Conservation (phyloP, 2,329 filamentous ascomycete genomes). For the Sporothrix protearum region DNA sequence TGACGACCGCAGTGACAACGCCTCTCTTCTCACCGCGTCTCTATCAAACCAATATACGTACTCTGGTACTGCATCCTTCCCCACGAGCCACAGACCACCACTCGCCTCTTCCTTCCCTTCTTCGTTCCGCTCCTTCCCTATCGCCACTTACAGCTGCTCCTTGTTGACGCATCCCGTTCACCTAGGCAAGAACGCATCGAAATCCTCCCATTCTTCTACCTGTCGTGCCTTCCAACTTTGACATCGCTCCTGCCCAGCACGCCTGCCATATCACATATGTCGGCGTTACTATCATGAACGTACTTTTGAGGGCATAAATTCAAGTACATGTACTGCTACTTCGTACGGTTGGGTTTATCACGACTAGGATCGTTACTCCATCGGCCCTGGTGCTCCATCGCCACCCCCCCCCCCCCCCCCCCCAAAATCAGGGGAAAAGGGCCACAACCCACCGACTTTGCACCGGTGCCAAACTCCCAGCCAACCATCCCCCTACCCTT, state of each 20-base stretch:
- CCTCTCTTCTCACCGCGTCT: background rate
- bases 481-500: background rate
- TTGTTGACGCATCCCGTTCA: background rate
- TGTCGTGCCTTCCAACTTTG: background rate
- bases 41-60: background rate
- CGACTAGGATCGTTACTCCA: background rate
- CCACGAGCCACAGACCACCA: background rate
- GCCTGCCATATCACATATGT: background rate
- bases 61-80: background rate
- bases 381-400: slow-evolving; percentile 4
- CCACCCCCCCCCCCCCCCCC: background rate
- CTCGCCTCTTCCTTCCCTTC: slow-evolving; percentile 1
- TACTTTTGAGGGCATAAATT: background rate
- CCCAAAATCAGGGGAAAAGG: slow-evolving; percentile 18
- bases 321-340: slow-evolving; percentile 6
- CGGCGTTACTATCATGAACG: background rate
- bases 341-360: background rate
- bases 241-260: background rate
- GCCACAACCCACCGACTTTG: slow-evolving; percentile 6
- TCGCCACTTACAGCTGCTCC: background rate
- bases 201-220: background rate
- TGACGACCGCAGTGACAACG: background rate
- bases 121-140: background rate
- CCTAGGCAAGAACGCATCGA: background rate
- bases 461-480: slow-evolving; percentile 1